Evolutionary conservation across 257 asterid genomes (phyloP), one percentile per base, ranked within the genome.

Genomic region (Knoxia roxburghii): DNA sequence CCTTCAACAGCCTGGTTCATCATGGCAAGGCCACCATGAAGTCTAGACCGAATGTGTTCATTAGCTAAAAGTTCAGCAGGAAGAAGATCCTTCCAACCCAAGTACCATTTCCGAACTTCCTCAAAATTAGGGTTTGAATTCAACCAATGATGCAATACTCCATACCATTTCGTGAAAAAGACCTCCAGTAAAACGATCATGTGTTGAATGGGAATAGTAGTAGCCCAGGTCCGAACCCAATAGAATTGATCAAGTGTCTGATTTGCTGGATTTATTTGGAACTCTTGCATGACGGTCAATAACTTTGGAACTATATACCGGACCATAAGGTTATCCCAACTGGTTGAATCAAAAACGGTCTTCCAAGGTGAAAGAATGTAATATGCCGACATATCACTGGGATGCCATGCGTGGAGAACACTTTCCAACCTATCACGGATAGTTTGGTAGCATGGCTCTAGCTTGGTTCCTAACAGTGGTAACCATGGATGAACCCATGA

Each of bases 401-500:
- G 96, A 75, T 90, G 90, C 98, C 97, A 90, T 21, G 95, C 96
- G 65, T 90, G 91, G 67, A 89, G 95, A 73, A 93, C 97, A 30
- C 83, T 86, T n/a, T 87, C 95, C 67, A 93, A 76, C 77, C 86
- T 79, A 68, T 76, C 72, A 2, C 90, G 86, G 62, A 93, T 93
- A 8, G 90, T 86, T 79, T 83, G 95, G 75, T 86, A 93, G 80
- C 95, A 86, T 39, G 74, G 69, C 73, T 86, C 99, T 49, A 93
- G 71, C 78, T 84, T 86, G 72, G 79, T 83, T 32, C 96, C 95
- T 77, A 88, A 68, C 26, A 85, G 71, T 10, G 89, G 97, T 64
- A 90, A 69, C 98, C 98, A 93, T 15, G 98, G 98, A 80, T 90
- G 98, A 69, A 93, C 77, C 97, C 98, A 93, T 4, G 86, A 81